Percentiles rank a stretch among this genome's conserved stretches.
Conservation (phyloP, 345 rosid species). For the Litchi chinensis region DNA sequence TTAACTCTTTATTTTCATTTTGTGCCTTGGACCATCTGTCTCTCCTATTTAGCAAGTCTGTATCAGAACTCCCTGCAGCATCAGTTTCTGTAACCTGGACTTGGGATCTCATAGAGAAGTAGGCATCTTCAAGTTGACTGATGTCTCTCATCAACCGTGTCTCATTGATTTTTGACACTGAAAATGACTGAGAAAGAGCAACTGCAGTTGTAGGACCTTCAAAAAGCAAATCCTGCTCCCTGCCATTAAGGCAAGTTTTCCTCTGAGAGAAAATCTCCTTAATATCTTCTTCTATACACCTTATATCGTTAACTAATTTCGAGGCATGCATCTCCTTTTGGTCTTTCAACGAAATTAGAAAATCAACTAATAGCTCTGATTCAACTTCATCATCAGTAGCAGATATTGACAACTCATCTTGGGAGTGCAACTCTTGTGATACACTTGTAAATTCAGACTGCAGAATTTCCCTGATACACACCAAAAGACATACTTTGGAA, state of each 20-base stretch:
- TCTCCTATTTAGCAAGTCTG: conserved; percentile 39
- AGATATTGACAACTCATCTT: conserved; percentile 34
- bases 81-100: conserved; percentile 38
- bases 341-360: conserved; percentile 59
- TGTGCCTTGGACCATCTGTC: conserved; percentile 40
- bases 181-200: conserved; percentile 33
- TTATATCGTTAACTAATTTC: conserved; percentile 58
- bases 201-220: conserved; percentile 27
- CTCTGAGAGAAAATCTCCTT: conserved; percentile 51
- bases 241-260: conserved; percentile 21
- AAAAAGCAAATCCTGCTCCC: conserved; percentile 29
- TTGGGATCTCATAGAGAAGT: conserved; percentile 73
- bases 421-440: conserved; percentile 30
- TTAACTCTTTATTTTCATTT: conserved; percentile 33
- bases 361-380: conserved; percentile 64
- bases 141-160: conserved; percentile 60
- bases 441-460: conserved; percentile 63
- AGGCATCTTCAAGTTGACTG: conserved; percentile 71
- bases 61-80: conserved; percentile 39
- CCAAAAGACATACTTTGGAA: conserved; percentile 18
- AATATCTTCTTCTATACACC: conserved; percentile 68
- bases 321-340: conserved; percentile 65
- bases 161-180: conserved; percentile 40
- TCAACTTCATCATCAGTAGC: conserved; percentile 48
- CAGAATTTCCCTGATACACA: conserved; percentile 70